Base-by-base conservation (phyloP, 2,329 filamentous ascomycete species). In the Camillea tinctor region DNA sequence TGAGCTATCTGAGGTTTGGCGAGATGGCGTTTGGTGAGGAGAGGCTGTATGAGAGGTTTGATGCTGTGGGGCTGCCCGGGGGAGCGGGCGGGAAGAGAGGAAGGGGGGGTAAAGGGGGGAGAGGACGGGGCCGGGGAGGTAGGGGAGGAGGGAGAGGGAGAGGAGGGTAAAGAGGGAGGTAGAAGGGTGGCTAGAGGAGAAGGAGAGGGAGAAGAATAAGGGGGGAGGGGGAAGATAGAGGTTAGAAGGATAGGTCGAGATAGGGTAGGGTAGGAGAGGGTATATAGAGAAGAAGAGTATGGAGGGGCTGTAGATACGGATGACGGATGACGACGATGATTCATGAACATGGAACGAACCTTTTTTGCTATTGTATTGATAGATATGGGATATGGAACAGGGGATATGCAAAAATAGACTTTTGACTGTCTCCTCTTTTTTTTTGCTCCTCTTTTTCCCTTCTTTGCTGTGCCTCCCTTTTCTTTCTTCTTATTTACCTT, bases 11-110 rank as follows among this genome's bases (percentile, higher is more conserved):
- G 69, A 81, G 91, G 22, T 82, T 97, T 60, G 87, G 85, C 1
- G 93, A 98, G 78, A 88, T 87, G 11, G 88, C 88, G 0, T 97
- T 97, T 75, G 88, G 82, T 0, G 84, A 86, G 63, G 92, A 96
- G 74, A 86, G 78, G 73, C 70, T 97, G 44, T 92, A 87, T 69
- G 85, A 88, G 70, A 77, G 85, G 55, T 82, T 83, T 65, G 78
- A 81, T 55, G 61, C 71, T 52, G n/a, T n/a, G 65, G 72, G 40
- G 65, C 70, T 44, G 53, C 72, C 62, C 60, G 60, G 4, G 62
- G 64, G 1, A 68, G 69, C 65, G 58, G 68, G 65, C 62, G 64
- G 64, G 70, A 66, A 54, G 58, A 66, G 17, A 63, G 68, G 15
- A 64, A 67, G 19, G 53, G 60, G 8, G 61, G 66, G 20, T 59